Base-by-base conservation (phyloP, 768 basidiomycete species). In the Lentinula aciculospora region DNA sequence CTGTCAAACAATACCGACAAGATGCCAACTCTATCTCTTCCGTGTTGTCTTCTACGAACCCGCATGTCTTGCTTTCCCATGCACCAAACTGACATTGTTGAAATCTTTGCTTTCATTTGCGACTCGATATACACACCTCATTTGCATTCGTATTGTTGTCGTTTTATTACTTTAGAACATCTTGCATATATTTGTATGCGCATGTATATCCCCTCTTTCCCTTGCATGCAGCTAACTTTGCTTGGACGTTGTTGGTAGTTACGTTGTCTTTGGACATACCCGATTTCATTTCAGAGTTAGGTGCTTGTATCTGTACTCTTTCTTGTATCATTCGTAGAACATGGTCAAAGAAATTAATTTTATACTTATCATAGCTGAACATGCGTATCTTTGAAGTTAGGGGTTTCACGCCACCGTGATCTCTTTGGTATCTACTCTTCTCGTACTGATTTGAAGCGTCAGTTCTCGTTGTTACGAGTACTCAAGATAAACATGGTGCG, bases 321-420 rank as follows among this genome's bases (percentile, higher is more conserved):
- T 29, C 49, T 32, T 50, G 49, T 50, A 50, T 34, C n/a, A 34
- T 29, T 50, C 49, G 19, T 50, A 50, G 49, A 50, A 19, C 34
- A 50, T 50, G 12, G 7, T 19, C 13, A 48, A 48, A 27, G 29
- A 47, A n/a, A 31, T 34, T 31, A 31, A 31, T 10, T 6, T 42
- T 21, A 42, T 42, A 5, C n/a, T 39, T 12, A 39, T 17, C 13
- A 5, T 1, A 2, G n/a, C 5, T 2, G 5, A 5, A 39, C 37
- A 39, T 17, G 17, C 37, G 13, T 34, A 9, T 13, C 5, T 42
- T 17, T 6, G n/a, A n/a, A n/a, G n/a, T 42, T 42, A 42, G 40
- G 15, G 15, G 15, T 12, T 21, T n/a, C n/a, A n/a, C n/a, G n/a
- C n/a, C n/a, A n/a, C n/a, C n/a, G n/a, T n/a, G n/a, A n/a, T n/a